phyloP scores from a whole-genome alignment of 768 basidiomycete species.

The Kwoniella dejecticola region DNA sequence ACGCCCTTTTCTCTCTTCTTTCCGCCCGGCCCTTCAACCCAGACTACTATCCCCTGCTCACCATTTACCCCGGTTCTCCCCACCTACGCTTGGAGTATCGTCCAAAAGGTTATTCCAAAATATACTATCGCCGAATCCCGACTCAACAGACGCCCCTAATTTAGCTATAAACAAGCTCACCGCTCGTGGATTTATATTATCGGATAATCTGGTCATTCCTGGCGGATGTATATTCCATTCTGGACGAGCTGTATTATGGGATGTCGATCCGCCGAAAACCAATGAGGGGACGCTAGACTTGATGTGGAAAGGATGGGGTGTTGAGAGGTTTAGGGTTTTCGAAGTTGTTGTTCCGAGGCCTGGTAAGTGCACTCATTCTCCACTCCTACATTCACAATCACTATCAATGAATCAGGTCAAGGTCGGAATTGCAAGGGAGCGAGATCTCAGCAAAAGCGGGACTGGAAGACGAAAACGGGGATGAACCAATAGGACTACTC shows the following conservation, averaged over 20 bases:
- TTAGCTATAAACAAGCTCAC: slow-evolving; percentile 50
- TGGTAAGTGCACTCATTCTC: slow-evolving; percentile 64
- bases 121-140: slow-evolving; percentile 25
- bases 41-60: background rate
- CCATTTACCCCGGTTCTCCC: background rate
- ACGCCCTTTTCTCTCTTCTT: too few relatives aligned
- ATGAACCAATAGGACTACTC: background rate
- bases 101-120: slow-evolving; percentile 29
- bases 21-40: background rate
- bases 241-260: slow-evolving; percentile 87
- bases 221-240: slow-evolving; percentile 81
- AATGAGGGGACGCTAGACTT: slow-evolving; percentile 28
- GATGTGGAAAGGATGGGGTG: slow-evolving; percentile 63
- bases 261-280: slow-evolving; percentile 63
- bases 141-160: slow-evolving; percentile 18
- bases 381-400: background rate
- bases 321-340: slow-evolving; percentile 76
- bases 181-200: slow-evolving; percentile 48
- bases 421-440: too few relatives aligned
- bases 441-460: too few relatives aligned
- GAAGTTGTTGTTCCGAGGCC: slow-evolving; percentile 81
- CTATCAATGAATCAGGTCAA: too few relatives aligned
- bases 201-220: slow-evolving; percentile 69
- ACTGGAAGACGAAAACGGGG: too few relatives aligned
- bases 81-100: background rate